phyloP scores from a whole-genome alignment of 257 asterid species.

The Nicotiana obtusifolia region DNA sequence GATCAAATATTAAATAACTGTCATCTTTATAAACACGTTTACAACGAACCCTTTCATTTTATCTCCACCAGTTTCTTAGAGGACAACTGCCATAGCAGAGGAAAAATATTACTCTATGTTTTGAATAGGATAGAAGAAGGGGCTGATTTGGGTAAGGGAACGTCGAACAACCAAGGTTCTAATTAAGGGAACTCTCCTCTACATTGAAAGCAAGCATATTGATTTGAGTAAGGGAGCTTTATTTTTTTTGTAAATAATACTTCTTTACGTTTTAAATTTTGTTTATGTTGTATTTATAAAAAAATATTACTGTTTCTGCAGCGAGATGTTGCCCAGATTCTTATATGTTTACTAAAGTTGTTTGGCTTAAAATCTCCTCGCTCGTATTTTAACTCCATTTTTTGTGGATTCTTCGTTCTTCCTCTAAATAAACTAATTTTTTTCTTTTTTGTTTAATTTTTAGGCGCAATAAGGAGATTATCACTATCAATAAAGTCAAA shows the following conservation, averaged over 20 bases:
- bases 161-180: background rate
- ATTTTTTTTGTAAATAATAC: background rate
- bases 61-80: no score
- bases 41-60: no score
- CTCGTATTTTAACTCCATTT: no score
- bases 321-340: no score
- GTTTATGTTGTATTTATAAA: no score
- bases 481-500: background rate
- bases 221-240: background rate
- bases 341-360: no score
- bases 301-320: background rate
- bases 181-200: background rate
- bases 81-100: no score
- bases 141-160: background rate
- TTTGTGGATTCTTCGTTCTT: background rate
- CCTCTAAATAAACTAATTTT: background rate
- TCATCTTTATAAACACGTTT: no score
- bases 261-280: background rate
- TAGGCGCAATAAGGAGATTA: background rate
- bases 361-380: no score
- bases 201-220: background rate
- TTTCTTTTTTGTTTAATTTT: background rate
- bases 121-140: no score
- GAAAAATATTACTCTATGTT: no score
- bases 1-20: no score